Percentiles rank a stretch among this genome's conserved stretches.
phyloP scores from a whole-genome alignment of 1,284 basidiomycete species.

The Malassezia globosa region DNA sequence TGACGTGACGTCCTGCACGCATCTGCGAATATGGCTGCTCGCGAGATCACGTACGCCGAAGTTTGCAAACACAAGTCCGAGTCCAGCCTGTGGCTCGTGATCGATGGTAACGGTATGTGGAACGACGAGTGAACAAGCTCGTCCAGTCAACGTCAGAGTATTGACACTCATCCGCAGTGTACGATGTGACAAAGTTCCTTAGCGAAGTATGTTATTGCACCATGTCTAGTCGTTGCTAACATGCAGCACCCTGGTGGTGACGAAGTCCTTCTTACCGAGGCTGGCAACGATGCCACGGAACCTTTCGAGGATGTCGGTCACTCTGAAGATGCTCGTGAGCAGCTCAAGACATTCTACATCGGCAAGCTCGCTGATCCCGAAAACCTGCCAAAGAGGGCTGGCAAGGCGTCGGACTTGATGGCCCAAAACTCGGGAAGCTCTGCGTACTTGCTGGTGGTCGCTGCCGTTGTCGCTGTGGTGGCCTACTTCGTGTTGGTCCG shows the following conservation, averaged over 20 bases:
- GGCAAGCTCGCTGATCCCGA: slow-evolving; percentile 52
- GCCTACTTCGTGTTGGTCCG: slow-evolving; percentile 10
- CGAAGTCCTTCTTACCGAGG: slow-evolving; percentile 87
- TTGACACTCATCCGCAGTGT: slow-evolving; percentile 55
- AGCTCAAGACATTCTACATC: slow-evolving; percentile 56
- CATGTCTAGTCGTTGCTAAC: background rate
- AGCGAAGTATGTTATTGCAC: slow-evolving; percentile 67
- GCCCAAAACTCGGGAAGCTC: background rate
- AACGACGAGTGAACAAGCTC: too few relatives aligned
- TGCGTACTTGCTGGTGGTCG: slow-evolving; percentile 12
- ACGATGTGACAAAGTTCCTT: slow-evolving; percentile 84
- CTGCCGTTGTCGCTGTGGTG: slow-evolving; percentile 2
- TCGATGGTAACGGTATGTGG: slow-evolving; percentile 40
- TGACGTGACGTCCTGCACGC: too few relatives aligned
- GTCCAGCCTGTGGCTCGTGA: slow-evolving; percentile 44
- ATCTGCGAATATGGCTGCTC: too few relatives aligned
- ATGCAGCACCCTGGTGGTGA: slow-evolving; percentile 77
- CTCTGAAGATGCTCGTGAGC: slow-evolving; percentile 90
- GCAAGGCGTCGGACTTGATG: slow-evolving; percentile 3
- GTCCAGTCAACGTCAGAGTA: too few relatives aligned
- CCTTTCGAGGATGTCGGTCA: slow-evolving; percentile 99
- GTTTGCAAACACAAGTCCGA: slow-evolving; percentile 37
- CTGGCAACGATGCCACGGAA: slow-evolving; percentile 88
- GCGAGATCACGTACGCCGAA: slow-evolving; percentile 38
- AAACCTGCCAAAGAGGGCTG: slow-evolving; percentile 11